These are phyloP conservation scores for Delitschia confertaspora DNA, from an alignment of 495 filamentous ascomycete genomes.

Conservation along the genomic window DNA sequence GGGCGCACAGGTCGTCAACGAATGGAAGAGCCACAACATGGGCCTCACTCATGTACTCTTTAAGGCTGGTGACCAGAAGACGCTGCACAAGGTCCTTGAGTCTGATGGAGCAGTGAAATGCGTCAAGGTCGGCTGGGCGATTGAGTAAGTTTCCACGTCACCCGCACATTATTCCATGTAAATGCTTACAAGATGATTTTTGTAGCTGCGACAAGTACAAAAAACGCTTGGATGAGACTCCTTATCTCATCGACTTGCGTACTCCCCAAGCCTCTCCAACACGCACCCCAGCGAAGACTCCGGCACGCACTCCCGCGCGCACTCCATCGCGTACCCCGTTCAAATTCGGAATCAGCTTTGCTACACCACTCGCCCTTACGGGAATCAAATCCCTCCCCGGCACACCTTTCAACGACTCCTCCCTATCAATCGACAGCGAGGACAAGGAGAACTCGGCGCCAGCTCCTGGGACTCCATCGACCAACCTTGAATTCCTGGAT, in stretches of 20 bases:
- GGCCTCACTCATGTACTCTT: slow-evolving; percentile 93
- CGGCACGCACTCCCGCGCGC: neutral
- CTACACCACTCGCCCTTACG: neutral
- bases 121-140: slow-evolving; percentile 24
- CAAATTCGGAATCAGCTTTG: neutral
- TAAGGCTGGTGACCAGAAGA: slow-evolving; percentile 83
- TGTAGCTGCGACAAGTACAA: slow-evolving; percentile 22
- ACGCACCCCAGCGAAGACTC: neutral
- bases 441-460: slow-evolving; percentile 31
- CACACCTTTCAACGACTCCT: slow-evolving; percentile 45
- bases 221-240: slow-evolving; percentile 18
- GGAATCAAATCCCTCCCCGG: neutral
- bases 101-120: slow-evolving; percentile 56
- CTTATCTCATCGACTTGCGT: slow-evolving; percentile 18
- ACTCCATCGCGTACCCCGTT: neutral
- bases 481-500: slow-evolving; percentile 48
- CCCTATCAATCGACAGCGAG: slow-evolving; percentile 38
- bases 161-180: neutral
- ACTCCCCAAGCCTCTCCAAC: neutral
- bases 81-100: slow-evolving; percentile 75
- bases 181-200: neutral
- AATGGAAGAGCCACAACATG: slow-evolving; percentile 59
- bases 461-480: slow-evolving; percentile 38
- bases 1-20: slow-evolving; percentile 75
- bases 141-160: slow-evolving; percentile 18